These are phyloP conservation scores for Ochetophila trinervis DNA, from an alignment of 306 rosid species.

Conservation along the genomic window DNA sequence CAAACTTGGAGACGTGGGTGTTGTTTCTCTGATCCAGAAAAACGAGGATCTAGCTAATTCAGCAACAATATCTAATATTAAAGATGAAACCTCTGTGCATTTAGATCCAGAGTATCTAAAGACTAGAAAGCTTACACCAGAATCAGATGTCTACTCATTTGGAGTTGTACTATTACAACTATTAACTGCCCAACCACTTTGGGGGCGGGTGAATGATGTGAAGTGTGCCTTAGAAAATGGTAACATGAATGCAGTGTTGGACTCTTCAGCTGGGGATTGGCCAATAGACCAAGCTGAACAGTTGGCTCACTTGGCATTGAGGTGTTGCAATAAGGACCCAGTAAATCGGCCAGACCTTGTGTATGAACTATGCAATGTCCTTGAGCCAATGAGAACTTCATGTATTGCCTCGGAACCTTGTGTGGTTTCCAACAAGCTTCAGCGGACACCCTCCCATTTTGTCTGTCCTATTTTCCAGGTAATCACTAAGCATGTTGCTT, in stretches of 20 bases:
- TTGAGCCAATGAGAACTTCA: slow-evolving; percentile 63
- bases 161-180: slow-evolving; percentile 69
- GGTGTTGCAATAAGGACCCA: slow-evolving; percentile 56
- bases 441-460: slow-evolving; percentile 79
- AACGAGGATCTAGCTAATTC: slow-evolving; percentile 39
- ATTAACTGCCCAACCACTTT: slow-evolving; percentile 60
- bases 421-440: slow-evolving; percentile 55
- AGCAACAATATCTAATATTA: slow-evolving; percentile 16
- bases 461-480: slow-evolving; percentile 96
- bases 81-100: slow-evolving; percentile 39
- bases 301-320: slow-evolving; percentile 66
- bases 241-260: slow-evolving; percentile 54
- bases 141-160: slow-evolving; percentile 79
- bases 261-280: slow-evolving; percentile 92
- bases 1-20: slow-evolving; percentile 71
- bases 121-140: slow-evolving; percentile 58
- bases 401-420: slow-evolving; percentile 38
- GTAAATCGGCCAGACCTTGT: slow-evolving; percentile 61
- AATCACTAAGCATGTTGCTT: slow-evolving; percentile 16
- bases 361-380: slow-evolving; percentile 59
- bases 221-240: slow-evolving; percentile 63
- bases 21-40: slow-evolving; percentile 47
- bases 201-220: slow-evolving; percentile 59
- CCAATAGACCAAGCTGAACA: slow-evolving; percentile 59
- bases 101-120: slow-evolving; percentile 71